Conservation (phyloP, 495 filamentous ascomycete species). For the Talaromyces liani region DNA sequence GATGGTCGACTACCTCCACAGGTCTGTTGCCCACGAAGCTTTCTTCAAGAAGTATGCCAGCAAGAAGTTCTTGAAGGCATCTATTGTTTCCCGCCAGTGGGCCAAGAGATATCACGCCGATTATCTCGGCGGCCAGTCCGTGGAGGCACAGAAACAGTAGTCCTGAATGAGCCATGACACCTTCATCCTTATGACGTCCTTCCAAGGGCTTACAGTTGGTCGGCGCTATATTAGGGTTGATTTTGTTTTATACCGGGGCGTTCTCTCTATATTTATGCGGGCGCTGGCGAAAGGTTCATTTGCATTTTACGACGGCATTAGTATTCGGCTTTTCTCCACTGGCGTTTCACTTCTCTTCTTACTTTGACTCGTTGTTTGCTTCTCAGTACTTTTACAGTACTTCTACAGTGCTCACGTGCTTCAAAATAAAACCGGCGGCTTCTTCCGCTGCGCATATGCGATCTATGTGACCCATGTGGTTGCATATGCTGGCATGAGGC, state of each 20-base stretch:
- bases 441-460: not conserved
- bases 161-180: slow-evolving; percentile 21
- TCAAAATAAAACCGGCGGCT: not conserved
- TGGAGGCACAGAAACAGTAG: slow-evolving; percentile 27
- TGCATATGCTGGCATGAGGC: not conserved
- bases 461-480: not conserved
- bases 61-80: slow-evolving; percentile 80
- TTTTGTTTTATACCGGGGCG: slow-evolving; percentile 8
- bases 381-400: not conserved
- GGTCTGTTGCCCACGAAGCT: slow-evolving; percentile 84
- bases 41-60: slow-evolving; percentile 99
- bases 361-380: not conserved
- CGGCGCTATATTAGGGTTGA: slow-evolving; percentile 9
- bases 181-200: slow-evolving; percentile 8
- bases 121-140: slow-evolving; percentile 30
- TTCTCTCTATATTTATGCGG: slow-evolving; percentile 8
- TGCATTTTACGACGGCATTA: slow-evolving; percentile 10
- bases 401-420: not conserved
- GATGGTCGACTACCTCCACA: slow-evolving; percentile 91
- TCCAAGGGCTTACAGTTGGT: slow-evolving; percentile 4
- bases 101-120: slow-evolving; percentile 62
- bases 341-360: not conserved
- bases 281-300: slow-evolving; percentile 7
- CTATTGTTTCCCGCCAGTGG: slow-evolving; percentile 86
- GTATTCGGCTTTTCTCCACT: slow-evolving; percentile 4